phyloP scores from a whole-genome alignment of 1,284 basidiomycete genomes.

The Naganishia albida region DNA sequence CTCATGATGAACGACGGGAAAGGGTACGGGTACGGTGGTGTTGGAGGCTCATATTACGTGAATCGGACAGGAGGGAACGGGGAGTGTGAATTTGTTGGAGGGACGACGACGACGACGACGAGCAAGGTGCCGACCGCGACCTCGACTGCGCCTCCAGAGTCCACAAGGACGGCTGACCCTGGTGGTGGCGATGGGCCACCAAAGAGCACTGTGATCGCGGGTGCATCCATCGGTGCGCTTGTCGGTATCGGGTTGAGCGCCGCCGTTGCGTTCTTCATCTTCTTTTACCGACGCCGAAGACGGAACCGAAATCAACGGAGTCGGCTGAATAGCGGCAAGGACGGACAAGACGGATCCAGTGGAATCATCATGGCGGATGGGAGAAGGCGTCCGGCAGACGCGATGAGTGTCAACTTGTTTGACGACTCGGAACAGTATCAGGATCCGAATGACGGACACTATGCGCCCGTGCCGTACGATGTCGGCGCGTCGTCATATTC shows the following conservation, averaged over 20 bases:
- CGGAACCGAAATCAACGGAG: not conserved
- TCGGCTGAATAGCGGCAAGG: slow-evolving; percentile 8
- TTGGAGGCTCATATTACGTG: slow-evolving; percentile 18
- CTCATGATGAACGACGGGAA: slow-evolving; percentile 33
- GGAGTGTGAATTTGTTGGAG: slow-evolving; percentile 24
- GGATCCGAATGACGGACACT: slow-evolving; percentile 22
- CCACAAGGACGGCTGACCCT: not conserved
- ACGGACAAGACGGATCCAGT: not conserved
- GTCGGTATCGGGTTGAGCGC: slow-evolving; percentile 27
- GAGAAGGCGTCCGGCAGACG: slow-evolving; percentile 15
- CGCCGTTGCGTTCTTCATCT: slow-evolving; percentile 22
- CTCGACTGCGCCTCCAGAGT: not conserved
- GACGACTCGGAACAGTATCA: slow-evolving; percentile 17
- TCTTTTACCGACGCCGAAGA: slow-evolving; percentile 25
- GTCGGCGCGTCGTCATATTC: slow-evolving; percentile 18
- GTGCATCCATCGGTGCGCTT: slow-evolving; percentile 25
- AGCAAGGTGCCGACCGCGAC: not conserved
- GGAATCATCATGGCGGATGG: slow-evolving; percentile 15
- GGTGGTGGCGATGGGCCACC: slow-evolving; percentile 5
- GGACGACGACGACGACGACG: slow-evolving; percentile 10
- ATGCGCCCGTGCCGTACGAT: slow-evolving; percentile 21
- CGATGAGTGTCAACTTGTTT: slow-evolving; percentile 25
- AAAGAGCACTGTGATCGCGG: slow-evolving; percentile 19
- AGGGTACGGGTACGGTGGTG: slow-evolving; percentile 33
- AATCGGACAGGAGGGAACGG: slow-evolving; percentile 28